Base-by-base conservation (phyloP, 192 early-diverging fungal species). In the Geranomyces variabilis region DNA sequence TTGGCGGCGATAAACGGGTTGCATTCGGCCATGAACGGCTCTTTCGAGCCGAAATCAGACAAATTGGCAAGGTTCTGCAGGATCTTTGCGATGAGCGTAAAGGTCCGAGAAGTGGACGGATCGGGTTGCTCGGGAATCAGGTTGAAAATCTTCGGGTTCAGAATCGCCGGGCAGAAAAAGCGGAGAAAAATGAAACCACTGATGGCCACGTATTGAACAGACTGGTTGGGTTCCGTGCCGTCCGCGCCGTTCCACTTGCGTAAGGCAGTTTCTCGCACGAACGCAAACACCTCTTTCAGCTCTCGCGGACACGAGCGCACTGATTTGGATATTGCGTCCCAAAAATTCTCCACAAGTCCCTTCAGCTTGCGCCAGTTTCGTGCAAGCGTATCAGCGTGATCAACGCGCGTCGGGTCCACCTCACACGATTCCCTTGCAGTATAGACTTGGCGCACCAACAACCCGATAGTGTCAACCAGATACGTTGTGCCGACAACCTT, bases 31-130 rank as follows among this genome's bases (percentile, higher is more conserved):
- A 88, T 88, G 60, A 84, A 78, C 12, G 79, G 80, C 70, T 88
- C 87, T 56, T 88, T 88, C 13, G 67, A 69, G 34, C 81, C 82
- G 76, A 88, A 88, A 47, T 80, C 72, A 4, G 78, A 78, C 63
- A 88, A 69, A 69, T 87, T 87, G 3, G 87, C 86, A 47, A 88
- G 64, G 65, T 88, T 87, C 62, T 88, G 87, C 26, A 88, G 36
- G 48, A 85, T 88, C 65, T 88, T 88, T 9, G 81, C 81, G 43
- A 88, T 75, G 12, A 88, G 74, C 4, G 84, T 84, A 7, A 88
- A 59, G 6, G 77, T 88, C 36, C 87, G 71, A 5, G 81, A 22
- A 10, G 79, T 75, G 10, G 51, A 41, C 24, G 68, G 48, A 58
- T 84, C 79, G 0, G 83, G 81, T 44, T 78, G 72, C 44, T 82